Percentiles rank a stretch among this genome's conserved stretches.
phyloP scores from a whole-genome alignment of 1,284 basidiomycete genomes.

The Tetrapyrgos nigripes region DNA sequence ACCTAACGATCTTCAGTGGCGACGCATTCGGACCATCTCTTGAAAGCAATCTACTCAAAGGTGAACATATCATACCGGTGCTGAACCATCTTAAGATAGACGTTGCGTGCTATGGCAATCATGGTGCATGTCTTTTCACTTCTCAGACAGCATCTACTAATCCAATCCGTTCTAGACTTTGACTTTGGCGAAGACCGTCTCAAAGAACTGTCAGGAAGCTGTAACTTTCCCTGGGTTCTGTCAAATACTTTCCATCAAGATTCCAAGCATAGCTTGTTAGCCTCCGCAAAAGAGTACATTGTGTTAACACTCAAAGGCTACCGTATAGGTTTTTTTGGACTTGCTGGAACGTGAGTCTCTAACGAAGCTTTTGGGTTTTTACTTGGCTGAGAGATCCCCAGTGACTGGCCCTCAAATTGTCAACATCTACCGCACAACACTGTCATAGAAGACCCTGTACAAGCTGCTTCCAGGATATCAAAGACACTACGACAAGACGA shows the following conservation, averaged over 20 bases:
- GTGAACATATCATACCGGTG: constrained; percentile 17
- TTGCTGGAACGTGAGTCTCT: constrained; percentile 13
- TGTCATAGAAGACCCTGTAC: not conserved
- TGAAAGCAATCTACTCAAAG: constrained; percentile 25
- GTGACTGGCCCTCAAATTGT: constrained; percentile 22
- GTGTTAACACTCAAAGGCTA: constrained; percentile 2
- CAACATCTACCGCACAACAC: constrained; percentile 17
- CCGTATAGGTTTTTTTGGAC: constrained; percentile 14
- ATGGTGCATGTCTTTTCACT: constrained; percentile 10
- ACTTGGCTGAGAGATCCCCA: not conserved
- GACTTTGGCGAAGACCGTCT: constrained; percentile 20
- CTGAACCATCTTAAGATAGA: constrained; percentile 19
- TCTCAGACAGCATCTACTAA: not conserved
- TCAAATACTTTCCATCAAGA: constrained; percentile 16
- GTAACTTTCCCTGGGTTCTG: constrained; percentile 19
- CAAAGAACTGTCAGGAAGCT: constrained; percentile 9
- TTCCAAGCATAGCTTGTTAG: not conserved
- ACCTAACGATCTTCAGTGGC: constrained; percentile 16
- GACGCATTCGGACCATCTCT: constrained; percentile 26
- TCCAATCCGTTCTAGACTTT: constrained; percentile 7
- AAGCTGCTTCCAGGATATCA: constrained; percentile 1
- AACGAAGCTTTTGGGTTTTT: not conserved
- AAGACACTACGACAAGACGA: constrained; percentile 2
- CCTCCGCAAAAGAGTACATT: constrained; percentile 9
- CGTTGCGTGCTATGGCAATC: constrained; percentile 22